These are phyloP conservation scores for Fusarium liriodendri DNA, from an alignment of 2,329 filamentous ascomycete genomes.

Conservation along the genomic window DNA sequence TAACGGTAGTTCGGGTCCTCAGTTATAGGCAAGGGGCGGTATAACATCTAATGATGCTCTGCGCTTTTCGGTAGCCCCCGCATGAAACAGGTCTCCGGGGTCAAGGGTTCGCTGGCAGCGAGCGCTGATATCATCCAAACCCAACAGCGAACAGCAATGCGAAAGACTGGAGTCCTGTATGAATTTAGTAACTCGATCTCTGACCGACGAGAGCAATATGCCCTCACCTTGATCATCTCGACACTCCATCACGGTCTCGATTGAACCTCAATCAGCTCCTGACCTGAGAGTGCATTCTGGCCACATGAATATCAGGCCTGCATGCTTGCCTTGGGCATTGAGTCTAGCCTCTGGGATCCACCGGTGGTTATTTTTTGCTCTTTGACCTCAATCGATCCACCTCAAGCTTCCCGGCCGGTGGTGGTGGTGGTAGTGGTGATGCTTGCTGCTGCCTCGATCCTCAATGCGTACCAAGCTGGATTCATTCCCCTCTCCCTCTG, in stretches of 20 bases:
- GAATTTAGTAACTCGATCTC: not conserved
- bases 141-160: constrained; percentile 19
- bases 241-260: not conserved
- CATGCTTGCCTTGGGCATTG: constrained; percentile 1
- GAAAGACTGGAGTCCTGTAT: not conserved
- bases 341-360: constrained; percentile 8
- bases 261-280: not conserved
- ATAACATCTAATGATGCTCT: constrained; percentile 15
- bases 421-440: not conserved
- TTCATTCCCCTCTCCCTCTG: constrained; percentile 7
- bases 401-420: not conserved
- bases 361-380: not conserved
- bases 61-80: constrained; percentile 18
- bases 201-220: not conserved
- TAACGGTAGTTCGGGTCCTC: constrained; percentile 11
- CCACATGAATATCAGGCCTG: not conserved
- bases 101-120: constrained; percentile 18
- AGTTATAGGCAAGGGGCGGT: constrained; percentile 18
- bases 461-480: not conserved
- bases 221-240: not conserved
- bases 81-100: constrained; percentile 33
- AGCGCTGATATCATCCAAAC: constrained; percentile 22
- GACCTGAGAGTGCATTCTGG: not conserved
- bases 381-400: not conserved
- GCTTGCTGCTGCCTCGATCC: constrained; percentile 4